Conservation (phyloP, 345 rosid species). For the Lagerstroemia speciosa region DNA sequence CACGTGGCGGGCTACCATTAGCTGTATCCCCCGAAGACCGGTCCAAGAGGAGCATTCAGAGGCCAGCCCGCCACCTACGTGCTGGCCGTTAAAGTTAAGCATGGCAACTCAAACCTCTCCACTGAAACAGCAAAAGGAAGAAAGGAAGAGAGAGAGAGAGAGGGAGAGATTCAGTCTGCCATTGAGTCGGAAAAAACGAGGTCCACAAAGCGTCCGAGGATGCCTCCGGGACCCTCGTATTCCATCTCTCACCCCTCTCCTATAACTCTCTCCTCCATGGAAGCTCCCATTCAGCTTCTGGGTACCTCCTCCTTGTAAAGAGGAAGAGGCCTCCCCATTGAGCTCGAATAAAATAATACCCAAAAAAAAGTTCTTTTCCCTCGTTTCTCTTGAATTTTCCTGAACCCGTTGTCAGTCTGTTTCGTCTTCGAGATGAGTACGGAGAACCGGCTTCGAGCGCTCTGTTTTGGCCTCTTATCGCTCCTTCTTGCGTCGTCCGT, state of each 20-base stretch:
- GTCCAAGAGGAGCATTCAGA: not conserved
- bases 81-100: constrained; percentile 1
- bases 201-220: not conserved
- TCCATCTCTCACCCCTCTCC: not conserved
- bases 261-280: not conserved
- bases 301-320: constrained; percentile 15
- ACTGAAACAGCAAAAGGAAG: not conserved
- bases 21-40: not conserved
- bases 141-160: not conserved
- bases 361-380: not conserved
- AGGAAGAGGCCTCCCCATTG: constrained; percentile 17
- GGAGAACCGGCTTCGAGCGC: not conserved
- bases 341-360: not conserved
- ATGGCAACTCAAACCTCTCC: not conserved
- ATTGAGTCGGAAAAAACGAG: not conserved
- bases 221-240: not conserved
- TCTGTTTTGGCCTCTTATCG: constrained; percentile 8
- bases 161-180: not conserved
- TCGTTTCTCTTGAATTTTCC: not conserved
- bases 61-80: constrained; percentile 3
- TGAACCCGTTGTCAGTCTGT: not conserved
- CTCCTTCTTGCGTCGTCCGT: constrained; percentile 12
- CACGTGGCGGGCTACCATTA: not conserved
- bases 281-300: not conserved
- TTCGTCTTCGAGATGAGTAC: not conserved